A percentile compares a stretch with the other conserved stretches of the same genome.
These are phyloP conservation scores for Vachellia collinsii DNA, from an alignment of 306 rosid genomes.

Conservation along the genomic window DNA sequence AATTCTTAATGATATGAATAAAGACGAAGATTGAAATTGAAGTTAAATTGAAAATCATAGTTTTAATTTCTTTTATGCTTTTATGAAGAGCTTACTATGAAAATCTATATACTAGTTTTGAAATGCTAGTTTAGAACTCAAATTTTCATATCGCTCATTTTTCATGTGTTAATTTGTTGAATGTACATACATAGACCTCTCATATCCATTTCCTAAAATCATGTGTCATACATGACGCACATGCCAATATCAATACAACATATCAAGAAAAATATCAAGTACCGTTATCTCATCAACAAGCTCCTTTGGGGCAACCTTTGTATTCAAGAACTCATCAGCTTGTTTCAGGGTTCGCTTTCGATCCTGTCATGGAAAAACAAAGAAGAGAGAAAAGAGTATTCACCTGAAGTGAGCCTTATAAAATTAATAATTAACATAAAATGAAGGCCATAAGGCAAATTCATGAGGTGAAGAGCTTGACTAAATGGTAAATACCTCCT, in stretches of 20 bases:
- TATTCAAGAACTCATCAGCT: slow-evolving; percentile 78
- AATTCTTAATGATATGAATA: not conserved
- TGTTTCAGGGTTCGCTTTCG: slow-evolving; percentile 72
- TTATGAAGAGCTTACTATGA: not conserved
- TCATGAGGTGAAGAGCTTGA: not conserved
- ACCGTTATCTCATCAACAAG: slow-evolving; percentile 85
- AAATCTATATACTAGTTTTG: not conserved
- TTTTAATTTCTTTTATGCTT: not conserved
- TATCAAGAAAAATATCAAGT: not conserved
- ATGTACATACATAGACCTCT: not conserved
- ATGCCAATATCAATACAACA: not conserved
- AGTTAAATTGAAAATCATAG: not conserved
- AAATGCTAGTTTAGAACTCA: not conserved
- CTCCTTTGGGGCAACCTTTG: slow-evolving; percentile 90
- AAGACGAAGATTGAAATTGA: not conserved
- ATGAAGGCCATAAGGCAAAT: slow-evolving; percentile 16
- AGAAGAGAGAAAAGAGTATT: not conserved
- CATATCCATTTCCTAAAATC: not conserved
- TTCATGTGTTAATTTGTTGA: not conserved
- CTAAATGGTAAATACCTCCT: slow-evolving; percentile 1
- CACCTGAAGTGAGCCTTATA: not conserved
- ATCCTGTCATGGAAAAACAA: slow-evolving; percentile 56
- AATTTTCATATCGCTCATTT: not conserved
- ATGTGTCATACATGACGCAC: not conserved
- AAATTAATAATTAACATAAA: slow-evolving; percentile 15